Percentiles rank a stretch among this genome's conserved stretches.
phyloP scores from a whole-genome alignment of 2,329 filamentous ascomycete species.

The Fusarium austroafricanum region DNA sequence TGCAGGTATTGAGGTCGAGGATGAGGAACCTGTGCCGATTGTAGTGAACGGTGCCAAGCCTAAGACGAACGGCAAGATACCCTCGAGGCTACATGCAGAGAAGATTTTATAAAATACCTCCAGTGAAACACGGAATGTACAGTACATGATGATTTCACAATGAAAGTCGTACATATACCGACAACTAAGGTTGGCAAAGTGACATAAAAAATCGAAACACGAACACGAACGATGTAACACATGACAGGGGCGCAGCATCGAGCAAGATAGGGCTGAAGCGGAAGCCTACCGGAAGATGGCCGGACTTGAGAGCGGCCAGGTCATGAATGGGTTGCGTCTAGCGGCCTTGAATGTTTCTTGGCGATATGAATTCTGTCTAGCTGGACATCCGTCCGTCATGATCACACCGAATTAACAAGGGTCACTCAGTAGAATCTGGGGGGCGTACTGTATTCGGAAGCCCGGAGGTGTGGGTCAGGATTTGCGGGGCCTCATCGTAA shows the following conservation, averaged over 20 bases:
- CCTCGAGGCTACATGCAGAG: constrained; percentile 5
- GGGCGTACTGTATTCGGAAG: constrained; percentile 23
- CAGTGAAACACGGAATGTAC: constrained; percentile 5
- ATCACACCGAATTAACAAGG: constrained; percentile 22
- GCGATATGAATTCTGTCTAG: constrained; percentile 21
- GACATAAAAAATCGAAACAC: background rate
- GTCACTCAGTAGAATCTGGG: constrained; percentile 24
- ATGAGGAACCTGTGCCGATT: constrained; percentile 6
- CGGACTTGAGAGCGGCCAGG: constrained; percentile 25
- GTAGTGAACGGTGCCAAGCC: constrained; percentile 9
- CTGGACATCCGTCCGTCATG: constrained; percentile 13
- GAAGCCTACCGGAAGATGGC: constrained; percentile 43
- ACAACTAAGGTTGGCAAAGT: background rate
- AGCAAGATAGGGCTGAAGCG: constrained; percentile 39
- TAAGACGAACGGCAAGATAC: constrained; percentile 33
- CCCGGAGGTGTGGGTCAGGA: constrained; percentile 18
- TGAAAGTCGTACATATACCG: background rate
- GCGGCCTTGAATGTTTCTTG: constrained; percentile 23
- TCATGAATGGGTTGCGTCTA: constrained; percentile 24
- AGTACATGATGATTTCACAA: constrained; percentile 5
- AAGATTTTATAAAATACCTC: background rate
- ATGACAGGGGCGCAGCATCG: constrained; percentile 3
- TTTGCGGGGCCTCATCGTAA: constrained; percentile 24
- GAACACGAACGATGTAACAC: constrained; percentile 11
- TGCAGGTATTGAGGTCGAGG: constrained; percentile 77